Evolutionary conservation across 2,329 filamentous ascomycete genomes (phyloP).

Genomic region (Fusarium pseudograminearum): DNA sequence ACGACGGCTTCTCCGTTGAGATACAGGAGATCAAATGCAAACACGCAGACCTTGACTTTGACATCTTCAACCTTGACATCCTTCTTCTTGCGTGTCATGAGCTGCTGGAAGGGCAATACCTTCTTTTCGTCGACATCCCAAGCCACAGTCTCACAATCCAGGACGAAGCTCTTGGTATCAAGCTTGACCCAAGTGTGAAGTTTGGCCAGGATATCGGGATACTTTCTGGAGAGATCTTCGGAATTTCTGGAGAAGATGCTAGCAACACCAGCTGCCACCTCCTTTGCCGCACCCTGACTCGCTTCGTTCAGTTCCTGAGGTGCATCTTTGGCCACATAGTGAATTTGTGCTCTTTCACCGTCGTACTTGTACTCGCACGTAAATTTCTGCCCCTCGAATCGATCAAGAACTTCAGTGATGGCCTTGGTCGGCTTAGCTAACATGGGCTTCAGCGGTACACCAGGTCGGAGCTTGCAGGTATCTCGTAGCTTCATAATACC

Average conservation of each 20-base stretch:
- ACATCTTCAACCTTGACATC: constrained; percentile 96
- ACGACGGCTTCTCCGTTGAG: constrained; percentile 92
- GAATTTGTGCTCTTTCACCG: constrained; percentile 97
- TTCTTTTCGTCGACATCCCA: constrained; percentile 98
- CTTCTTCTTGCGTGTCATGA: constrained; percentile 98
- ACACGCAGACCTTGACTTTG: constrained; percentile 96
- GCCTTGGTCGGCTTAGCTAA: constrained; percentile 98
- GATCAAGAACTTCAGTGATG: constrained; percentile 95
- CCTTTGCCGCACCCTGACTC: constrained; percentile 70
- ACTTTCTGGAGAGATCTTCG: constrained; percentile 96
- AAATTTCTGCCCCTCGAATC: constrained; percentile 94
- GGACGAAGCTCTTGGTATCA: constrained; percentile 91
- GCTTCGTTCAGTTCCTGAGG: constrained; percentile 75
- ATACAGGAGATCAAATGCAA: constrained; percentile 94
- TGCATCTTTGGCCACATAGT: constrained; percentile 89
- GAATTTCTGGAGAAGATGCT: constrained; percentile 98
- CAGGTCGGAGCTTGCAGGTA: constrained; percentile 90
- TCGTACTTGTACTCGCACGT: constrained; percentile 99
- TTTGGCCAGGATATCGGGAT: constrained; percentile 92
- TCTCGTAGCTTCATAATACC: constrained; percentile 87
- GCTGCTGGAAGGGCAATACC: constrained; percentile 94
- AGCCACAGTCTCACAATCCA: constrained; percentile 98
- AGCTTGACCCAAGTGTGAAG: constrained; percentile 89
- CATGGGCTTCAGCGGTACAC: constrained; percentile 97
- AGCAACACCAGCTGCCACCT: constrained; percentile 78